These are phyloP conservation scores for Podospora comata DNA, from an alignment of 495 filamentous ascomycete genomes.

Conservation along the genomic window DNA sequence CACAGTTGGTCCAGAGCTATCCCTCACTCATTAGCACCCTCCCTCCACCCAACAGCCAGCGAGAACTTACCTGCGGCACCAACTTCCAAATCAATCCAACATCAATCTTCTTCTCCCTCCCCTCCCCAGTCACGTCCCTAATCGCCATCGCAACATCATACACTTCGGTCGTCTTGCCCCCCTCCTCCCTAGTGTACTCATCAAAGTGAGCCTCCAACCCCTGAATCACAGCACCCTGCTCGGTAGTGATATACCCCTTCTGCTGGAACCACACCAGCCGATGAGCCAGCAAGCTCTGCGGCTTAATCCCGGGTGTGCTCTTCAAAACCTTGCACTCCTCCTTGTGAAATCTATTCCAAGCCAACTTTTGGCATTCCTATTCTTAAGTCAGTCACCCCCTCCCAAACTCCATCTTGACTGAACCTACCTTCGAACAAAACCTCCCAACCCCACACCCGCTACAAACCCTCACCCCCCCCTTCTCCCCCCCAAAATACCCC, in stretches of 20 bases:
- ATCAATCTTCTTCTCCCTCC: constrained; percentile 10
- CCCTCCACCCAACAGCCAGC: neutral
- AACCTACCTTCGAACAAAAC: constrained; percentile 63
- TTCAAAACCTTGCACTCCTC: constrained; percentile 28
- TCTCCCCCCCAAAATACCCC: neutral
- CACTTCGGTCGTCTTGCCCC: constrained; percentile 15
- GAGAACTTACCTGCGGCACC: constrained; percentile 18
- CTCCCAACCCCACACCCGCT: constrained; percentile 58
- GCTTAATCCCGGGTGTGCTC: constrained; percentile 15
- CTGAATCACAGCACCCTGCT: constrained; percentile 14
- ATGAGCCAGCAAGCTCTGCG: constrained; percentile 18
- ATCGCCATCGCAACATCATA: constrained; percentile 16
- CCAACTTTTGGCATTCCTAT: constrained; percentile 26
- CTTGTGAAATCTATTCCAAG: constrained; percentile 25
- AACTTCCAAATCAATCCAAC: constrained; percentile 24
- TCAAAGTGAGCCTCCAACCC: constrained; percentile 24
- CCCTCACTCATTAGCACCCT: neutral
- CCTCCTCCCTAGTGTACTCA: constrained; percentile 13
- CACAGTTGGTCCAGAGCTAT: constrained; percentile 27
- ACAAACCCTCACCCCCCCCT: constrained; percentile 49
- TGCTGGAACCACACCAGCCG: constrained; percentile 20
- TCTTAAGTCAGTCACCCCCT: neutral
- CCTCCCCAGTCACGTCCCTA: constrained; percentile 8
- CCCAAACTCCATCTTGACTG: neutral
- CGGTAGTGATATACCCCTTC: constrained; percentile 13